Evolutionary conservation across 768 basidiomycete genomes (phyloP), one percentile per base, ranked within the genome.

Genomic region (Serendipita indica): DNA sequence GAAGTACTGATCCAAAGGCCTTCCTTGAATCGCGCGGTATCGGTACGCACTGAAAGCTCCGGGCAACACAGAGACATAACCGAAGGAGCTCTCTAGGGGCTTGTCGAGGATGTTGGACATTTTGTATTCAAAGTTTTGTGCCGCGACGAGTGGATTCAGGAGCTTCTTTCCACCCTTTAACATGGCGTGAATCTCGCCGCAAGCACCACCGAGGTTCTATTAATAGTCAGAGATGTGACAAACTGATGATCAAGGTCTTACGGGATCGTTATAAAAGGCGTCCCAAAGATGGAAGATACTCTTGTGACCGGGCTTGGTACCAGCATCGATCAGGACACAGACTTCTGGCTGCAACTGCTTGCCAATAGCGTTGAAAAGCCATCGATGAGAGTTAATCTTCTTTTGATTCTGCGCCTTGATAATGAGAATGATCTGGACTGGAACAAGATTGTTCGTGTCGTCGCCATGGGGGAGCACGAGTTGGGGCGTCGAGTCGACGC

Each of bases 51-150:
- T 92, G 78, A 98, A 97, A 54, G 93, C 93, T 68, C 93, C 93
- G 57, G 93, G 93, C 58, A 96, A 74, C 62, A 97, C 93, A 35
- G 89, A 91, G 7, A 92, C 89, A 64, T 96, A 97, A 30, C 93
- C 93, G 65, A 97, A 97, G 63, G 87, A 85, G 68, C 89, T 91
- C 72, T 98, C 93, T 57, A 92, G 75, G 0, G 93, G 93, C 69
- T 96, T 93, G 69, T 93, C 90, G 84, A 97, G 75, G 67, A 98
- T 96, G 71, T 97, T 96, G 43, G 89, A 92, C 89, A 97, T 94
- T 73, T 75, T 96, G 74, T 96, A 96, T 72, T 93, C 91, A 65
- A 93, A 93, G 72, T 97, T 96, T 69, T 97, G 93, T 14, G 93
- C 91, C 5, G 93, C 93, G 30, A 97, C 79, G 52, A 92, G 73